Evolutionary conservation across 768 basidiomycete genomes (phyloP).

Genomic region (Suillus paluster): DNA sequence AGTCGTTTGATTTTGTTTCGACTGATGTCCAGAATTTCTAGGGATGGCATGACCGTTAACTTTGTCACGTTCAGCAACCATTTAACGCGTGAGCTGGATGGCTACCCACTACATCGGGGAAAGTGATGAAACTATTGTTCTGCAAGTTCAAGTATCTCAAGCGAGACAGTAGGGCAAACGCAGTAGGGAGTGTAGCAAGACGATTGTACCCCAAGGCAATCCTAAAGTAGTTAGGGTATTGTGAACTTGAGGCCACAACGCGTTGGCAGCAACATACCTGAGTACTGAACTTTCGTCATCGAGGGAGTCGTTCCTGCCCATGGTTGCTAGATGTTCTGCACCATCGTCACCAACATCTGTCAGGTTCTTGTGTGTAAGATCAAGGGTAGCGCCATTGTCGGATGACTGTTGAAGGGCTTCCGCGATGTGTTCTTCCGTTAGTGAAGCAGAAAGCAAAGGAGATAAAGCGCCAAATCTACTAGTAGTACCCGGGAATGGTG

Average conservation of each 20-base stretch:
- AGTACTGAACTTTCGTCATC: conserved; percentile 59
- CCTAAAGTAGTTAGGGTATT: conserved; percentile 44
- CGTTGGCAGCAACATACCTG: conserved; percentile 50
- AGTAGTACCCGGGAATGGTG: conserved; percentile 27
- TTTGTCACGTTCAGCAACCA: conserved; percentile 35
- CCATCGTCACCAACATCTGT: conserved; percentile 76
- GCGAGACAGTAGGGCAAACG: conserved; percentile 71
- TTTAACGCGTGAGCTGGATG: conserved; percentile 12
- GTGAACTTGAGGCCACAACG: conserved; percentile 14
- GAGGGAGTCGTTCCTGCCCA: conserved; percentile 50
- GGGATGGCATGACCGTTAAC: conserved; percentile 82
- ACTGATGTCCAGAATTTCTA: conserved; percentile 95
- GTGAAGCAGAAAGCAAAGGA: conserved; percentile 41
- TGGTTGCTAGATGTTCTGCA: conserved; percentile 74
- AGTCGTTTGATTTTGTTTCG: conserved; percentile 86
- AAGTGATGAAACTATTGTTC: conserved; percentile 78
- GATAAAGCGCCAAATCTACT: conserved; percentile 32
- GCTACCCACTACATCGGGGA: conserved; percentile 83
- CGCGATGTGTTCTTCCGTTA: conserved; percentile 61
- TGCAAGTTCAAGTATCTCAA: conserved; percentile 88
- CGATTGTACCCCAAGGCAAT: conserved; percentile 88
- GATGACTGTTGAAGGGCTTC: conserved; percentile 68
- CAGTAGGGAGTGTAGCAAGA: conserved; percentile 73
- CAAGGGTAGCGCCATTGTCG: conserved; percentile 83
- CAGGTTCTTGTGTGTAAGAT: conserved; percentile 79